Percentiles rank a stretch among this genome's conserved stretches.
Evolutionary conservation across 768 basidiomycete species (phyloP).

Genomic region (Boletus coccyginus): DNA sequence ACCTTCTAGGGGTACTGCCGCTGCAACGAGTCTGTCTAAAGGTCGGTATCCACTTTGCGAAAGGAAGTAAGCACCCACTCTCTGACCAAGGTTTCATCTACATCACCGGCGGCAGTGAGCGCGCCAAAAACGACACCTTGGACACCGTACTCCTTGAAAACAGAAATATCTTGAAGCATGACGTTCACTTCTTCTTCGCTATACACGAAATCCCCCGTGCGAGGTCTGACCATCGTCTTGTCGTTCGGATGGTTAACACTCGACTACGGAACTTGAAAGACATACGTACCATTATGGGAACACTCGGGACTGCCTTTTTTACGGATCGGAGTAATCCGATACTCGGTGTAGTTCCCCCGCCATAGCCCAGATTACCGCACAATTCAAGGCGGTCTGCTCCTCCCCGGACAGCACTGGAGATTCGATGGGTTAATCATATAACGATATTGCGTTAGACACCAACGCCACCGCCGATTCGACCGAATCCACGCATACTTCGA

Average conservation of each 20-base stretch:
- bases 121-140: constrained; percentile 68
- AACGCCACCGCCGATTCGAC: constrained; percentile 67
- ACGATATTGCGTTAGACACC: constrained; percentile 22
- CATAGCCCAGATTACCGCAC: constrained; percentile 64
- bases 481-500: constrained; percentile 79
- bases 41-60: neutral
- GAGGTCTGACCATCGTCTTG: constrained; percentile 79
- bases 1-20: constrained; percentile 65
- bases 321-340: constrained; percentile 68
- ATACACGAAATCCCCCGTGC: constrained; percentile 79
- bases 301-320: constrained; percentile 42
- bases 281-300: constrained; percentile 70
- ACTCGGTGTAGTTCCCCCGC: constrained; percentile 82
- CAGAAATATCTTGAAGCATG: constrained; percentile 70
- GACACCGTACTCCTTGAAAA: constrained; percentile 56
- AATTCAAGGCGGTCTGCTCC: constrained; percentile 79
- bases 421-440: constrained; percentile 3
- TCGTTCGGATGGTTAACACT: neutral
- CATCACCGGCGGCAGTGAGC: constrained; percentile 52
- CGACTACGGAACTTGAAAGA: neutral
- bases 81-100: constrained; percentile 59
- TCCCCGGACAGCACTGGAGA: constrained; percentile 58
- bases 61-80: constrained; percentile 25
- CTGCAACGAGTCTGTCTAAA: constrained; percentile 48
- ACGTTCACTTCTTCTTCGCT: constrained; percentile 60